Conservation (phyloP, 495 filamentous ascomycete species). For the Talaromyces trachyspermus region DNA sequence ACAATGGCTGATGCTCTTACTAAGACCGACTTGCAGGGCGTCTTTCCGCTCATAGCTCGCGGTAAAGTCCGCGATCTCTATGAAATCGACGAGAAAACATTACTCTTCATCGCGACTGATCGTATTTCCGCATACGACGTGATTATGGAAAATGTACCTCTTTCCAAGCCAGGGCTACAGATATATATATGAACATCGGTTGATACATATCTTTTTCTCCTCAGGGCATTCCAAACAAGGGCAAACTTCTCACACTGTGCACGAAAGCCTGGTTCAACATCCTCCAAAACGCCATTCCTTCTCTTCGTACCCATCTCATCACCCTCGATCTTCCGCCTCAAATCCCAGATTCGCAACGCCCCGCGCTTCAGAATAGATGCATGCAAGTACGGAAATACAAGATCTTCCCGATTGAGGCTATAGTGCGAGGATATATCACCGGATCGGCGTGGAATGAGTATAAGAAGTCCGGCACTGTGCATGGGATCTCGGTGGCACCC, state of each 20-base stretch:
- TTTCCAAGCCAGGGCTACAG: conserved; percentile 3
- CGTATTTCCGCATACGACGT: conserved; percentile 95
- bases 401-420: conserved; percentile 83
- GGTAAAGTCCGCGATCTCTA: conserved; percentile 86
- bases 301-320: conserved; percentile 70
- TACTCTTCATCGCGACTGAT: conserved; percentile 86
- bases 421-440: conserved; percentile 90
- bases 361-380: conserved; percentile 55
- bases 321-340: conserved; percentile 55
- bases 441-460: conserved; percentile 88
- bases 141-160: conserved; percentile 69
- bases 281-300: conserved; percentile 56
- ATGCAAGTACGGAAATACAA: conserved; percentile 78
- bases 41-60: conserved; percentile 48
- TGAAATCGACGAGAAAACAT: conserved; percentile 60
- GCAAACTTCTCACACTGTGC: conserved; percentile 73
- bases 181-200: too few relatives aligned
- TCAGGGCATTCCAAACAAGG: conserved; percentile 83
- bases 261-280: conserved; percentile 81
- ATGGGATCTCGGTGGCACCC: conserved; percentile 60
- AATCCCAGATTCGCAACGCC: conserved; percentile 39
- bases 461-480: conserved; percentile 65
- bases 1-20: conserved; percentile 43
- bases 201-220: too few relatives aligned
- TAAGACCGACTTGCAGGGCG: conserved; percentile 44